Base-by-base conservation (phyloP, 495 filamentous ascomycete species). In the Lophium mytilinum region DNA sequence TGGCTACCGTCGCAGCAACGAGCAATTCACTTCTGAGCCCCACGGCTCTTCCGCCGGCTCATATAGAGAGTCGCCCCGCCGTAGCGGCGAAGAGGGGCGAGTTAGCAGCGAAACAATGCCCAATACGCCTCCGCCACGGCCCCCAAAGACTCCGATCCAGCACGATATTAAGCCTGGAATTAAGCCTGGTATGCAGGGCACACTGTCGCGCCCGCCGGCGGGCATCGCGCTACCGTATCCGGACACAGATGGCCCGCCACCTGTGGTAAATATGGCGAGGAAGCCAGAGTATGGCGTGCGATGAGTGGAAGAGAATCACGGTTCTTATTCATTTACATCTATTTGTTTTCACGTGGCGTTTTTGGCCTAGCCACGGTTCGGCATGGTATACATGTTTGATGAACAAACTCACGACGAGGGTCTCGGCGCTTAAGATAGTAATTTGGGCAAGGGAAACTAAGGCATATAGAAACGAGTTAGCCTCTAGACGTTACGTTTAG, bases 241-340 rank as follows among this genome's bases (percentile, higher is more conserved):
- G 0, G 73, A 83, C 42, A 79, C 83, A 53, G 88, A 94, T 55
- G 88, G 86, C n/a, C 85, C 85, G 11, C 89, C 90, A 36, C 90
- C 90, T 0, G 71, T 76, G 11, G 89, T 94, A 5, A 92, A 95
- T 61, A 82, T 86, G 76, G 84, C 86, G 53, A 83, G 85, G 66
- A 96, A 96, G 70, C 90, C 90, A 9, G 85, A 88, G 58, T 90
- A 84, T 64, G 77, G 78, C 57, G 73, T 77, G 50, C 73, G 80
- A 58, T 83, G 71, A 78, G 7, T 30, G 24, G 6, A 6, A 6
- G 24, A 30, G 24, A 30, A 30, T 6, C 24, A 30, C 24, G 24
- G 24, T 6, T 30, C 24, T 6, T 30, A 6, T 6, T 30, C 24
- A 30, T 30, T 3, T 30, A 30, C 24, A 30, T 30, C 2, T 30